phyloP scores from a whole-genome alignment of 257 asterid species.

The Solanum pimpinellifolium region DNA sequence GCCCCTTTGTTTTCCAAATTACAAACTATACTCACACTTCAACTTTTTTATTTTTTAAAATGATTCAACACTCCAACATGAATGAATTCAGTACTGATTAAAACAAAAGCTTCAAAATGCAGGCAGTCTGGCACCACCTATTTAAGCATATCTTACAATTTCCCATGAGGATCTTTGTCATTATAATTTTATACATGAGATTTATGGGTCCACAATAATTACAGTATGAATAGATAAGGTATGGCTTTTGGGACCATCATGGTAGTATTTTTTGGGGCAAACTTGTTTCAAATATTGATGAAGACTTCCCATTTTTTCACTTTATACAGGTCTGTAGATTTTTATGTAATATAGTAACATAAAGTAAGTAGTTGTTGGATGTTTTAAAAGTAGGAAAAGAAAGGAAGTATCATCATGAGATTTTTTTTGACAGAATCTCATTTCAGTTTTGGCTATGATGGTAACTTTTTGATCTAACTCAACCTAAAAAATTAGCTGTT shows the following conservation, averaged over 20 bases:
- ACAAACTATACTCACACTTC: not conserved
- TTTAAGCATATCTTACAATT: not conserved
- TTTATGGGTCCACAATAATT: not conserved
- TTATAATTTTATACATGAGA: not conserved
- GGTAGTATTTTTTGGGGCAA: not conserved
- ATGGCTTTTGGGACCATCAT: not conserved
- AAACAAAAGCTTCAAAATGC: not conserved
- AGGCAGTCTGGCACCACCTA: not conserved
- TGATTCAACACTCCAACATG: not conserved
- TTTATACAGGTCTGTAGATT: not conserved
- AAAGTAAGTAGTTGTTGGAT: not conserved
- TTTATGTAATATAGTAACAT: not conserved
- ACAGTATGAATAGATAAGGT: not conserved
- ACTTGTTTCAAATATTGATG: not conserved
- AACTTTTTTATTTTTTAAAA: no score
- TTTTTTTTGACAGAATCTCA: not conserved
- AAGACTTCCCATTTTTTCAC: not conserved
- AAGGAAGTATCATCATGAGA: not conserved
- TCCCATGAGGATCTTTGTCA: not conserved
- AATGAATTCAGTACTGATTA: not conserved
- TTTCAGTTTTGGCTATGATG: not conserved
- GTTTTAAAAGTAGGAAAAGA: not conserved
- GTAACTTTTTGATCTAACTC: not conserved
- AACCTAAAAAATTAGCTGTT: accelerated
- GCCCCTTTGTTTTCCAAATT: not conserved